Conservation (phyloP, 2,329 filamentous ascomycete genomes). For the Escovopsis sp. region DNA sequence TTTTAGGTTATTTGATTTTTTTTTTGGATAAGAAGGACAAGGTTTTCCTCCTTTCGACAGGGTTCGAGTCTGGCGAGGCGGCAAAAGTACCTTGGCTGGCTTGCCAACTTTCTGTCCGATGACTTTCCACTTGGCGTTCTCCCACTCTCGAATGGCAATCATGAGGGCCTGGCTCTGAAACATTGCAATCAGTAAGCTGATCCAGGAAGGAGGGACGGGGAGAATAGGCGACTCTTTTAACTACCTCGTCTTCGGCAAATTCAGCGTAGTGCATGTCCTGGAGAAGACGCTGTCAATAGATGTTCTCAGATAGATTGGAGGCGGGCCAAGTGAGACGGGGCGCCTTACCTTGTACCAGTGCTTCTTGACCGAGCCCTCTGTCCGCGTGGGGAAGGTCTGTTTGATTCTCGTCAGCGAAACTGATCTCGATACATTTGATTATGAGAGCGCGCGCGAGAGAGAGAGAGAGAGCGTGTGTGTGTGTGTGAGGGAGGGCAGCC, state of each 20-base stretch:
- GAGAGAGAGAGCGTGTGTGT: too few relatives aligned
- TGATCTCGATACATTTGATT: not conserved
- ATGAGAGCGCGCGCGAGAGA: too few relatives aligned
- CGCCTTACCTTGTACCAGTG: conserved; percentile 87
- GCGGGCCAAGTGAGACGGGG: conserved; percentile 5
- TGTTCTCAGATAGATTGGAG: conserved; percentile 4
- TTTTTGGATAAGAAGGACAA: not conserved
- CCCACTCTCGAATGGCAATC: conserved; percentile 95
- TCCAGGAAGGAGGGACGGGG: conserved; percentile 7
- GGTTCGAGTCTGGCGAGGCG: too few relatives aligned
- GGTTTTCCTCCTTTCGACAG: not conserved
- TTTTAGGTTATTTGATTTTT: not conserved
- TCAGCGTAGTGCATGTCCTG: conserved; percentile 99
- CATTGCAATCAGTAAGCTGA: conserved; percentile 4
- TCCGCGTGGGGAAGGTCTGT: conserved; percentile 80
- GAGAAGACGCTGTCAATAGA: not conserved
- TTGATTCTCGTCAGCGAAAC: conserved; percentile 1
- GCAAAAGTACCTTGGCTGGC: conserved; percentile 57
- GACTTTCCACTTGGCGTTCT: conserved; percentile 96
- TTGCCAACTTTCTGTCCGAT: conserved; percentile 96
- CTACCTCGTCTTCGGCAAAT: conserved; percentile 92
- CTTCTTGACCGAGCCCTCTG: conserved; percentile 97
- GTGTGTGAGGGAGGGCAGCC: not conserved
- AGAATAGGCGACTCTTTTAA: conserved; percentile 10
- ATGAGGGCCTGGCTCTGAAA: conserved; percentile 61